Evolutionary conservation across 192 early-diverging fungal genomes (phyloP).

Genomic region (Diversispora epigaea): DNA sequence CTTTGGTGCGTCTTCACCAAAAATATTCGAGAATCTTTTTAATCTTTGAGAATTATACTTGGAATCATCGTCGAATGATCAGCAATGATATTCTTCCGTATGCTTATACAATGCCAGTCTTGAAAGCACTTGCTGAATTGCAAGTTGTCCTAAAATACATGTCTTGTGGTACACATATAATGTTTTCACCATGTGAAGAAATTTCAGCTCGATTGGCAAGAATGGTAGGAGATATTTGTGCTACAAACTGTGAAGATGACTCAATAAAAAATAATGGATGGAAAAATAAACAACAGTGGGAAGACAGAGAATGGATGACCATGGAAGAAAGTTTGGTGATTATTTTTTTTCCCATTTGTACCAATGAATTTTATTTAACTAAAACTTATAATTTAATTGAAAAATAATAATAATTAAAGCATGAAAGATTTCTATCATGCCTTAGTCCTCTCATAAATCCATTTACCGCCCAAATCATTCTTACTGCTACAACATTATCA

Average conservation of each 20-base stretch:
- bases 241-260: constrained; percentile 1
- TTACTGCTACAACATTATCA: constrained; percentile 3
- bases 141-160: neutral
- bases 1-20: neutral
- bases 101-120: constrained; percentile 8
- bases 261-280: constrained; percentile 4
- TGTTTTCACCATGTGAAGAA: constrained; percentile 27
- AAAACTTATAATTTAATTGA: neutral
- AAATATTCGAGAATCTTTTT: constrained; percentile 24
- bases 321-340: constrained; percentile 28
- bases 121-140: constrained; percentile 6
- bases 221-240: constrained; percentile 25
- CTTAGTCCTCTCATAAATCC: constrained; percentile 29
- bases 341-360: neutral
- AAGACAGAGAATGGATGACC: constrained; percentile 16
- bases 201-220: constrained; percentile 26
- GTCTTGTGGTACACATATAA: neutral
- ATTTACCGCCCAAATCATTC: constrained; percentile 29
- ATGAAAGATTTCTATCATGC: constrained; percentile 28
- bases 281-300: constrained; percentile 22
- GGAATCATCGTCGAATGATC: neutral
- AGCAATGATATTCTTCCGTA: neutral
- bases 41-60: constrained; percentile 17
- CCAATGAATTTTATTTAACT: neutral
- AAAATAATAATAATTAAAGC: constrained; percentile 5